A percentile compares a stretch with the other conserved stretches of the same genome.
These are phyloP conservation scores for Globisporangium irregulare DNA, from an alignment of 352 stramenopile species.

Conservation along the genomic window DNA sequence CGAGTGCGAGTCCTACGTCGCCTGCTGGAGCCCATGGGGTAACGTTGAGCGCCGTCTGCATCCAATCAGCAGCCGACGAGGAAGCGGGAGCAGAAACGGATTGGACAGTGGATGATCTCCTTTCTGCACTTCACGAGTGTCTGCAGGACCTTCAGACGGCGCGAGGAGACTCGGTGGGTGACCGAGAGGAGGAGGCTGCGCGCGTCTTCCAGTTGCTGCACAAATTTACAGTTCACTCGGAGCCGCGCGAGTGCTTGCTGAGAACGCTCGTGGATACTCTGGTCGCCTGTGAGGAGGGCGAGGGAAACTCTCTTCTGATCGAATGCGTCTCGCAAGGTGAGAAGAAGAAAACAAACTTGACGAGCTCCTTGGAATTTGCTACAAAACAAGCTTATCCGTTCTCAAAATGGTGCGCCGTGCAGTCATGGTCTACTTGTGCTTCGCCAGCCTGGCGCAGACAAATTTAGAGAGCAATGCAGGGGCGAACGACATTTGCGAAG, in stretches of 20 bases:
- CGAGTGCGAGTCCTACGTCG: neutral
- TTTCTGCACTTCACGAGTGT: conserved; percentile 7
- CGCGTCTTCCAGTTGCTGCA: conserved; percentile 3
- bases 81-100: neutral
- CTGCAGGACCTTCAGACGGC: conserved; percentile 4
- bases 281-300: conserved; percentile 2
- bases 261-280: conserved; percentile 6
- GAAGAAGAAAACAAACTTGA: neutral
- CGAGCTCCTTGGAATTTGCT: neutral
- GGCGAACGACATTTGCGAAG: neutral
- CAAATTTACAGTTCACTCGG: neutral
- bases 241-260: conserved; percentile 4
- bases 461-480: neutral
- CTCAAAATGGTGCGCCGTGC: neutral
- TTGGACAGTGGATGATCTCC: neutral
- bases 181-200: conserved; percentile 4
- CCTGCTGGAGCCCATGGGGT: neutral
- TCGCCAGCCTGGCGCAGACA: neutral
- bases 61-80: neutral
- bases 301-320: conserved; percentile 10
- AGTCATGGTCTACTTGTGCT: conserved; percentile 12
- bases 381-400: too few relatives aligned
- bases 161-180: neutral
- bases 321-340: conserved; percentile 13
- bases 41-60: neutral